Base-by-base conservation (phyloP, 371 early-diverging fungal genomes). In the Blakeslea trispora region DNA sequence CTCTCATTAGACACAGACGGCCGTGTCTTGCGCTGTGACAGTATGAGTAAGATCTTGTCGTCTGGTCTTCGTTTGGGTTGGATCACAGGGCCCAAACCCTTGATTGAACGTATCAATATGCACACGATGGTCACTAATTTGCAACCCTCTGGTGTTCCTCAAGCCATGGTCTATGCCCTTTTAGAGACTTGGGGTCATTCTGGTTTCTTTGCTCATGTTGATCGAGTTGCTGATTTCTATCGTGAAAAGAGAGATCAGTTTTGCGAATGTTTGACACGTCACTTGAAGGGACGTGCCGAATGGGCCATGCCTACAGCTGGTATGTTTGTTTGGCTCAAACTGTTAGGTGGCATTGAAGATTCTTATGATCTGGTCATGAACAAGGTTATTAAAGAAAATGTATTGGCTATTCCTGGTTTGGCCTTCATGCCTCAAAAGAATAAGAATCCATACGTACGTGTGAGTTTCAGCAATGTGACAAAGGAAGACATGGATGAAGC, bases 261-360 rank as follows among this genome's bases (percentile, higher is more conserved):
- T 53, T 61, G 85, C 19, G 59, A 68, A 17, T 68, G 72, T 53
- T 78, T 86, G 3, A 68, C 83, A 39, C 77, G 78, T 55, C 72
- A 84, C 19, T 53, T 89, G 67, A 66, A 61, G 7, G 89, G 86
- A 0, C 59, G 81, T n/a, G 92, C 87, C 8, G 82, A 81, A 41
- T 90, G 87, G 86, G 64, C 62, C 6, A 77, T 78, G 2, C 92
- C 94, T 18, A 64, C 75, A 41, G 89, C 89, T 17, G 79, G 80
- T 49, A 94, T 94, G 93, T 94, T 94, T 73, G 72, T 91, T 5
- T 94, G 94, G 94, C 60, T 93, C 21, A 79, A 82, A 13, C 63
- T 92, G 35, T 68, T 81, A 31, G 69, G 76, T 37, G 82, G 81
- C 7, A 81, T 91, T 23, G 55, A 59, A 3, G 91, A 93, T 63